Percentiles rank a stretch among this genome's conserved stretches.
Evolutionary conservation across 176 grass and related monocot genomes (phyloP).

Genomic region (Saccharum officinarum): DNA sequence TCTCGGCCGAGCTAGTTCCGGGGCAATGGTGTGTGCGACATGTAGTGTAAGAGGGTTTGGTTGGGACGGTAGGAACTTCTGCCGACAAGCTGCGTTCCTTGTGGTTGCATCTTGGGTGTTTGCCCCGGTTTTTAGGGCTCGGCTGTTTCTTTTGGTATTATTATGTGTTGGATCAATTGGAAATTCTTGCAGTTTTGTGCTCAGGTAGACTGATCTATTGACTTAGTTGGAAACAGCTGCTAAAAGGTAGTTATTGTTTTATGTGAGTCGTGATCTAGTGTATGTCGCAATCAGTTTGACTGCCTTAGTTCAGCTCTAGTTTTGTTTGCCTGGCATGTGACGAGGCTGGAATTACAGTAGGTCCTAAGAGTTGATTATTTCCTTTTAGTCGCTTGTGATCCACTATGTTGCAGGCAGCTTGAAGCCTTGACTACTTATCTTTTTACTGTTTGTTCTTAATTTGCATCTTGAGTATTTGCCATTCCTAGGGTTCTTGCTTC

Average conservation of each 20-base stretch:
- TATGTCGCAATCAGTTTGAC: slow-evolving; percentile 7
- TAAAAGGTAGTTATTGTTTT: not conserved
- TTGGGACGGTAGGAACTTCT: not conserved
- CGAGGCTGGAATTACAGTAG: slow-evolving; percentile 3
- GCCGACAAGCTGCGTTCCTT: not conserved
- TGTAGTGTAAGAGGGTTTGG: not conserved
- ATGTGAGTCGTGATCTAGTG: not conserved
- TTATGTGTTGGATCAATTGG: not conserved
- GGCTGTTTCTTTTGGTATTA: slow-evolving; percentile 13
- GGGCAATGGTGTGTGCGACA: not conserved
- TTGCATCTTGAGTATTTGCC: not conserved
- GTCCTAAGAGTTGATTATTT: not conserved
- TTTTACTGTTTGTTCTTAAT: not conserved
- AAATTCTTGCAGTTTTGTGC: slow-evolving; percentile 9
- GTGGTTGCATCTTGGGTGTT: not conserved
- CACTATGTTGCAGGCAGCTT: not conserved
- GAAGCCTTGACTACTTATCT: not conserved
- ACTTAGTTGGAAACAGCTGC: not conserved
- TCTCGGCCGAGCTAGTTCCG: slow-evolving; percentile 7
- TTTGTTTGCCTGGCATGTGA: not conserved
- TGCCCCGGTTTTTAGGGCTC: not conserved
- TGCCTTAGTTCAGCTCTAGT: slow-evolving; percentile 8
- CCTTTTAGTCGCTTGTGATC: not conserved
- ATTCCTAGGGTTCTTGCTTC: not conserved
- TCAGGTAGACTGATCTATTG: slow-evolving; percentile 20